Evolutionary conservation across 495 filamentous ascomycete species (phyloP).

Genomic region (Cetradonia linearis): DNA sequence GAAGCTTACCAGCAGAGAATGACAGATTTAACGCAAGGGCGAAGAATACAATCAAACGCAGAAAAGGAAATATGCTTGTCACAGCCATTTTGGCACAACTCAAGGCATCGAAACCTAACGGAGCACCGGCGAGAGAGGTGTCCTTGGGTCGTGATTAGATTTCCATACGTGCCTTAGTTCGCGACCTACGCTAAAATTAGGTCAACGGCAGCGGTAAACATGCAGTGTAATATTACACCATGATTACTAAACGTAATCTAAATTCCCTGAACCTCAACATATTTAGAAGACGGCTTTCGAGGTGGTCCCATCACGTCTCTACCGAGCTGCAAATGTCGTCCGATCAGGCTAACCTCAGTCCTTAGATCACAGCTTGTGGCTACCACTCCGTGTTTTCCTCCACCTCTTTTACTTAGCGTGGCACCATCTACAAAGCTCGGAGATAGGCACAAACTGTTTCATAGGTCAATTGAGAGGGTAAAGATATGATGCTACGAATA

Average conservation of each 20-base stretch:
- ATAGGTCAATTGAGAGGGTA: background rate
- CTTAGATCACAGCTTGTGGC: background rate
- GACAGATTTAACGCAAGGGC: conserved; percentile 4
- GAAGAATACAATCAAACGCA: conserved; percentile 3
- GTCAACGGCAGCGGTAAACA: background rate
- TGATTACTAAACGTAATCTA: no score
- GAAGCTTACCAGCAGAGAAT: conserved; percentile 7
- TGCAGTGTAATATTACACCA: background rate
- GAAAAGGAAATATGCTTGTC: background rate
- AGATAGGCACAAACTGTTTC: background rate
- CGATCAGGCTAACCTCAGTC: background rate
- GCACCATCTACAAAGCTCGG: background rate
- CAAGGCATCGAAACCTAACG: background rate
- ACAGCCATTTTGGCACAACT: background rate
- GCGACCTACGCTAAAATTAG: background rate
- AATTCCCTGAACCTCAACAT: background rate
- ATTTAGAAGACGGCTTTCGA: background rate
- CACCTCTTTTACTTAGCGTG: background rate
- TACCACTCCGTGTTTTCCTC: background rate
- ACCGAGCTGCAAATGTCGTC: background rate
- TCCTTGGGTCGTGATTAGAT: background rate
- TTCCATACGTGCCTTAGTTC: background rate
- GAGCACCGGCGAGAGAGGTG: background rate
- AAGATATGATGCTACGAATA: background rate
- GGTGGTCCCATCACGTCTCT: background rate